These are phyloP conservation scores for Hansenula lynferdii DNA, from an alignment of 1,139 yeast species.

Conservation along the genomic window DNA sequence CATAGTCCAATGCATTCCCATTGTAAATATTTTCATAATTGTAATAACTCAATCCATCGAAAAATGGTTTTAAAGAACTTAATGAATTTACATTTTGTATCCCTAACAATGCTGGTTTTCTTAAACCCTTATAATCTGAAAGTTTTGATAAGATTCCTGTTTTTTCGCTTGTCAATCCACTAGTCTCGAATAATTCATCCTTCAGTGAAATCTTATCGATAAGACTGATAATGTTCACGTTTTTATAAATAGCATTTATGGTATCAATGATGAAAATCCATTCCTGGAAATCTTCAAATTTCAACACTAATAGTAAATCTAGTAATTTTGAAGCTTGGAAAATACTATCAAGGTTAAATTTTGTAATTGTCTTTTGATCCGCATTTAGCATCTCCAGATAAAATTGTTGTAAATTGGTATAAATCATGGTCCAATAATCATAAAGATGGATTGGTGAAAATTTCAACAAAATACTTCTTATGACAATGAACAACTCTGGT, in stretches of 20 bases:
- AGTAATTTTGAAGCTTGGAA: conserved; percentile 70
- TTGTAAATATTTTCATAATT: conserved; percentile 72
- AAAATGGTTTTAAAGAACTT: conserved; percentile 58
- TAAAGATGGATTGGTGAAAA: conserved; percentile 61
- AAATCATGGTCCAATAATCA: conserved; percentile 67
- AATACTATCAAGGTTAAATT: conserved; percentile 38
- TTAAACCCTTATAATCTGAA: conserved; percentile 12
- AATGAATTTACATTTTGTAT: conserved; percentile 39
- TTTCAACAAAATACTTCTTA: conserved; percentile 60
- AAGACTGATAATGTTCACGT: conserved; percentile 28
- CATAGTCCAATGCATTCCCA: conserved; percentile 43
- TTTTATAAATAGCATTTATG: conserved; percentile 54
- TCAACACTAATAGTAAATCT: conserved; percentile 64
- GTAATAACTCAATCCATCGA: conserved; percentile 63
- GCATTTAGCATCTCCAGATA: conserved; percentile 36
- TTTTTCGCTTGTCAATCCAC: conserved; percentile 7
- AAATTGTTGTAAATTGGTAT: conserved; percentile 54
- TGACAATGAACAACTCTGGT: conserved; percentile 44
- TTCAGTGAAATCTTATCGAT: conserved; percentile 30
- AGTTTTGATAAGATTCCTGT: conserved; percentile 9
- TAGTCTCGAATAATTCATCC: conserved; percentile 15
- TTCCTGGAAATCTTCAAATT: conserved; percentile 76
- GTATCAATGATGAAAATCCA: conserved; percentile 86
- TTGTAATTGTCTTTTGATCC: conserved; percentile 30
- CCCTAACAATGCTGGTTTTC: conserved; percentile 45